Evolutionary conservation across 2,329 filamentous ascomycete species (phyloP).

Genomic region (Epichloe brachyelytri): DNA sequence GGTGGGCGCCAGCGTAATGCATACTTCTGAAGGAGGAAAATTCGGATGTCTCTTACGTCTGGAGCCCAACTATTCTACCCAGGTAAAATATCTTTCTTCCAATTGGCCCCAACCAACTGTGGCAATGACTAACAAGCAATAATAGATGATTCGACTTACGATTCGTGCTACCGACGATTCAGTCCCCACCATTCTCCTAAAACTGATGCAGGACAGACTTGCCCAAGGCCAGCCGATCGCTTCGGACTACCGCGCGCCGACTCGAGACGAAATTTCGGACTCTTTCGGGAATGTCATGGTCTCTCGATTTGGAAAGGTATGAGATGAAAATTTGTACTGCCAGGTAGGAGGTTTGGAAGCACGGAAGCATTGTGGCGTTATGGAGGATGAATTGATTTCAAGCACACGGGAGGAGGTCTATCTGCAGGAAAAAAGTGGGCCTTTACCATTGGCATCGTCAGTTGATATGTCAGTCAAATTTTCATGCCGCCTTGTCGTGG

Average conservation of each 20-base stretch:
- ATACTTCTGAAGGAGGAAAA: slow-evolving; percentile 73
- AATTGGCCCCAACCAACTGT: neutral
- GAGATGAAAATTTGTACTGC: neutral
- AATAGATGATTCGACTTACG: slow-evolving; percentile 86
- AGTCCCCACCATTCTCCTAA: slow-evolving; percentile 68
- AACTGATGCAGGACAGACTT: slow-evolving; percentile 77
- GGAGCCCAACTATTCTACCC: slow-evolving; percentile 85
- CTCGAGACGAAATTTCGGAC: slow-evolving; percentile 39
- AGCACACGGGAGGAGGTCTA: neutral
- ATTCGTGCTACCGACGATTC: slow-evolving; percentile 87
- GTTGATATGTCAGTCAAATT: neutral
- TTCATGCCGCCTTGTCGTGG: neutral
- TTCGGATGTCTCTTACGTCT: slow-evolving; percentile 86
- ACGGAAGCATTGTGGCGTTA: slow-evolving; percentile 21
- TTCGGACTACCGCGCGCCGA: slow-evolving; percentile 27
- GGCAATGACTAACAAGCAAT: neutral
- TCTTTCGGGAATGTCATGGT: slow-evolving; percentile 46
- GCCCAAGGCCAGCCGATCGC: slow-evolving; percentile 36
- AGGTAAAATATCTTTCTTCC: slow-evolving; percentile 46
- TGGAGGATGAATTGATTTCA: slow-evolving; percentile 1
- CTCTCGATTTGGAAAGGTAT: slow-evolving; percentile 10
- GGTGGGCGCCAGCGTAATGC: slow-evolving; percentile 78
- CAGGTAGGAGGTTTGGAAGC: slow-evolving; percentile 12
- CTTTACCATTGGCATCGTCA: neutral
- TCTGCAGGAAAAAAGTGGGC: neutral